Evolutionary conservation across 225 moss, liverwort and hornwort species (phyloP), one percentile per base, ranked within the genome.

Genomic region (Thuidium tamariscinum): DNA sequence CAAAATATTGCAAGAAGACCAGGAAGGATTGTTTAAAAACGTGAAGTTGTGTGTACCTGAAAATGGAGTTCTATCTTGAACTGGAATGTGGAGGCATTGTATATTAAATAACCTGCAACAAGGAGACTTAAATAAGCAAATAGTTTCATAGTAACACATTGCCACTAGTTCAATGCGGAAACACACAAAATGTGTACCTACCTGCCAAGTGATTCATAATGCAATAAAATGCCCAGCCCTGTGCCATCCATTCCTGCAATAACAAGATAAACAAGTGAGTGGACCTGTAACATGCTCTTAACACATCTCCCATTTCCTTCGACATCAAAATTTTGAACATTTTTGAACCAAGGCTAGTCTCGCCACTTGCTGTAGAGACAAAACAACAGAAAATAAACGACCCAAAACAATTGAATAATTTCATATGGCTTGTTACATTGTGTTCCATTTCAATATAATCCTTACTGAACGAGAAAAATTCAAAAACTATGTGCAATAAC

Each of bases 81-180:
- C 91, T 77, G 94, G 94, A 88, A 94, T 86, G 77, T 94, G 92
- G 72, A 94, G 90, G 71, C 94, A 94, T 88, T 90, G 90, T 57
- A 91, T 27, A 49, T 94, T 92, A 32, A 94, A 94, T 49, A 94
- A 81, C 81, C 94, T 94, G 90, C 82, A 86, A 83, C n/a, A 57
- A 77, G 37, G 32, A 80, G 44, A 63, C 39, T 62, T 39, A 84
- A n/a, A 57, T 84, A 34, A 72, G 55, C 9, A 42, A 52, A 32
- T 42, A 30, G 15, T 21, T 41, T 46, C 37, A 30, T 17, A 36
- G 17, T 19, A 36, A 42, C 74, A 74, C n/a, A 79, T 80, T 57
- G 39, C 49, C 60, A 74, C 17, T 74, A n/a, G 11, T 25, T 57
- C 60, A 27, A 19, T 32, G 63, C 11, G 13, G 41, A 55, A 69